These are phyloP conservation scores for Guillardia theta DNA, from an alignment of 78 protist species.

Conservation along the genomic window DNA sequence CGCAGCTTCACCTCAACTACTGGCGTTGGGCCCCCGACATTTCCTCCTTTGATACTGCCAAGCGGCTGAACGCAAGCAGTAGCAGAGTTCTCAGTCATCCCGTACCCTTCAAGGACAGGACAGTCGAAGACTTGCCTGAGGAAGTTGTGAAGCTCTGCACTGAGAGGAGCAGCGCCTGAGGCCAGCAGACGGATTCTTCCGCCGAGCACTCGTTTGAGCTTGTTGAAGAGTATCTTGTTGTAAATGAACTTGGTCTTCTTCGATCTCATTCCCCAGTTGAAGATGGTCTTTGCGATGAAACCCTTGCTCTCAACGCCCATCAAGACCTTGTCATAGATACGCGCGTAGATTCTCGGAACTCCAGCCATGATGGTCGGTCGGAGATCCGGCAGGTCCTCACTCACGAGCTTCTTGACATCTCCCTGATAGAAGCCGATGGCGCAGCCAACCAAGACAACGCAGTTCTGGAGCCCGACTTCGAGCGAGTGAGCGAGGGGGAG, in stretches of 20 bases:
- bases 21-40: neutral
- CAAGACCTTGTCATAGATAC: neutral
- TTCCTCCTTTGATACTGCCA: neutral
- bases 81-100: slow-evolving; percentile 24
- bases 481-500: slow-evolving; percentile 19
- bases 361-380: slow-evolving; percentile 25
- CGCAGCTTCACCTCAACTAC: neutral
- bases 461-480: neutral
- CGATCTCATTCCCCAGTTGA: neutral
- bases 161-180: slow-evolving; percentile 24
- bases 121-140: neutral
- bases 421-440: slow-evolving; percentile 13
- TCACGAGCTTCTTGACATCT: neutral
- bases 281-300: neutral
- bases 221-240: neutral
- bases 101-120: slow-evolving; percentile 9
- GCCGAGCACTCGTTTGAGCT: neutral
- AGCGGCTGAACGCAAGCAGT: neutral
- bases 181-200: neutral
- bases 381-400: slow-evolving; percentile 1
- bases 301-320: neutral
- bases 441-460: neutral
- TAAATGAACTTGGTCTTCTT: neutral
- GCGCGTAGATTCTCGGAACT: slow-evolving; percentile 1
- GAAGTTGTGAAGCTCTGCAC: neutral